Percentiles rank a stretch among this genome's conserved stretches.
phyloP scores from a whole-genome alignment of 1,284 basidiomycete genomes.

The Ceratobasidium sp. region DNA sequence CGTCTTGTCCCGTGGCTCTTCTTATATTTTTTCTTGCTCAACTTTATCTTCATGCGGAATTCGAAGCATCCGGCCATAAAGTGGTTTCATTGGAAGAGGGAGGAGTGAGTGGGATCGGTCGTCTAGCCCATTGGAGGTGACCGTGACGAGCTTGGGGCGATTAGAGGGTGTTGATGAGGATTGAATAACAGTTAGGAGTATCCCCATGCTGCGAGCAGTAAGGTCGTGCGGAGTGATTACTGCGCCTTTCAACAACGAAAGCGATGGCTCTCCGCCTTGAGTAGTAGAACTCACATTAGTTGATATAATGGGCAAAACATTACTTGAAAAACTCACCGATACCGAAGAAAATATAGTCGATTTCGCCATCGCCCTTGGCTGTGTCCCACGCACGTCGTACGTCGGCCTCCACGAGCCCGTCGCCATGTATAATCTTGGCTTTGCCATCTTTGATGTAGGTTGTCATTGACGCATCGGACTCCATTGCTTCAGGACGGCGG shows the following conservation, averaged over 20 bases:
- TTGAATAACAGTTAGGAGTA: conserved; percentile 56
- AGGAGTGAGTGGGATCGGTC: conserved; percentile 55
- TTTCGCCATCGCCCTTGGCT: conserved; percentile 48
- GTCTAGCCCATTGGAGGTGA: conserved; percentile 63
- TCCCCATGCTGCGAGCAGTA: conserved; percentile 59
- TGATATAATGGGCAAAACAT: neutral
- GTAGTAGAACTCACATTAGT: neutral
- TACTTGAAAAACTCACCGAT: conserved; percentile 55
- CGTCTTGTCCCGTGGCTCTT: conserved; percentile 51
- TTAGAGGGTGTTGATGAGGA: conserved; percentile 48
- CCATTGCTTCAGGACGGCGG: too few relatives aligned
- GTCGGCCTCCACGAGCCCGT: conserved; percentile 57
- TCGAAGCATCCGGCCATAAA: conserved; percentile 57
- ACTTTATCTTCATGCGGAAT: conserved; percentile 64
- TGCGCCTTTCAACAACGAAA: conserved; percentile 56
- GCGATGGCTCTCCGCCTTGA: conserved; percentile 52
- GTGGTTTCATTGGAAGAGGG: conserved; percentile 56
- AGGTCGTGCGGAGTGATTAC: conserved; percentile 58
- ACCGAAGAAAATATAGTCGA: conserved; percentile 60
- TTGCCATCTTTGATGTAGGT: conserved; percentile 54
- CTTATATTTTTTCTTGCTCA: conserved; percentile 58
- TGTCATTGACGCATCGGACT: conserved; percentile 56
- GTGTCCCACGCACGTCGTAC: conserved; percentile 60
- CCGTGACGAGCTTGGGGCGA: conserved; percentile 58
- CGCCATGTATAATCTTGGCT: conserved; percentile 59